Percentiles rank a stretch among this genome's conserved stretches.
Evolutionary conservation across 176 grass and related monocot genomes (phyloP).

Genomic region (Eleusine coracana): DNA sequence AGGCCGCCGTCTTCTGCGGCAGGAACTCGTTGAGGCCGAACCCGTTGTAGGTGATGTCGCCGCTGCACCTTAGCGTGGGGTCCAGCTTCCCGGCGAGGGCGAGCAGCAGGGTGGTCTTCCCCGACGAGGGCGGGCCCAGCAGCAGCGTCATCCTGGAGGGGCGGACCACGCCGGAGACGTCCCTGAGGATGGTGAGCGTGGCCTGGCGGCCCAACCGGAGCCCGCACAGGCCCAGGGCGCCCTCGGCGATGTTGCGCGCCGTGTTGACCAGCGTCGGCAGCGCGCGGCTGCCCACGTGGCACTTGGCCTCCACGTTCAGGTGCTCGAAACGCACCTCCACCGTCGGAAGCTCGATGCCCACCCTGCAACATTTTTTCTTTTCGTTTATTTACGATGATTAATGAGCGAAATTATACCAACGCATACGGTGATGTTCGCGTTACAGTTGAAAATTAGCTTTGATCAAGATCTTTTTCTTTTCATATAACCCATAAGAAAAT

Average conservation of each 20-base stretch:
- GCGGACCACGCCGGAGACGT: constrained; percentile 60
- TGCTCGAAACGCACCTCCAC: constrained; percentile 92
- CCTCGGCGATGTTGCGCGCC: constrained; percentile 71
- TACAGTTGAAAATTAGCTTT: too few species aligned
- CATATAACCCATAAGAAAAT: too few species aligned
- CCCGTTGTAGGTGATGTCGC: constrained; percentile 88
- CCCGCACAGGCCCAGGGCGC: constrained; percentile 53
- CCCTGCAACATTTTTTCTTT: constrained; percentile 50
- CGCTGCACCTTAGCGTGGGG: constrained; percentile 49
- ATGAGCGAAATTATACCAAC: too few species aligned
- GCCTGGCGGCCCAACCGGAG: constrained; percentile 42
- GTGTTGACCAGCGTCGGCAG: constrained; percentile 83
- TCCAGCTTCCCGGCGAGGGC: constrained; percentile 91
- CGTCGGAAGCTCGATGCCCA: constrained; percentile 91
- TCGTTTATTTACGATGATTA: too few species aligned
- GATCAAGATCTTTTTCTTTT: too few species aligned
- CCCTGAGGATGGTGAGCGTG: constrained; percentile 71
- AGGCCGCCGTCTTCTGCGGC: constrained; percentile 96
- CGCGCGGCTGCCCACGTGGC: constrained; percentile 80
- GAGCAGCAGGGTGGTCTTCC: constrained; percentile 90
- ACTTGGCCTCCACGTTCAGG: constrained; percentile 65
- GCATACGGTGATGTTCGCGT: too few species aligned
- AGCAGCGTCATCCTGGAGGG: constrained; percentile 92
- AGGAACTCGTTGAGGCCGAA: constrained; percentile 68
- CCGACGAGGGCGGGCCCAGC: constrained; percentile 91